Conservation (phyloP, 2,329 filamentous ascomycete species). For the Epichloe hybrida region DNA sequence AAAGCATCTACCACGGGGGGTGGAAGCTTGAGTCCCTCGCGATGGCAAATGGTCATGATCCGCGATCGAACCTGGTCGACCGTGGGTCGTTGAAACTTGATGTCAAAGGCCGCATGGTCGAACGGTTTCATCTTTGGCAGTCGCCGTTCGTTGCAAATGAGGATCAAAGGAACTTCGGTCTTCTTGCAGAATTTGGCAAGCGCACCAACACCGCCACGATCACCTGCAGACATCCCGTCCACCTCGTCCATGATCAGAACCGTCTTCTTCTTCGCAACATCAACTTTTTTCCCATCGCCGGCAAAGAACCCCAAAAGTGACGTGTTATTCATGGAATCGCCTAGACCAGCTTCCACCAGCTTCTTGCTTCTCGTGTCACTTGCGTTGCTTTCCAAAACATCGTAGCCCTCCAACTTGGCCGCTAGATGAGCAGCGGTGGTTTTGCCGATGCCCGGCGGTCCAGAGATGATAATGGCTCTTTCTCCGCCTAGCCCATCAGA, state of each 20-base stretch:
- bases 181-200: constrained; percentile 92
- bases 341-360: constrained; percentile 76
- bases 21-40: constrained; percentile 80
- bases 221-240: constrained; percentile 95
- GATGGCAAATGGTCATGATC: constrained; percentile 88
- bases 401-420: constrained; percentile 83
- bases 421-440: constrained; percentile 93
- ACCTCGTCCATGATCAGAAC: constrained; percentile 98
- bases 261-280: constrained; percentile 76
- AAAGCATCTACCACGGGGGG: constrained; percentile 75
- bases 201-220: constrained; percentile 88
- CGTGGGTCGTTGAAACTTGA: constrained; percentile 80
- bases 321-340: constrained; percentile 84
- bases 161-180: constrained; percentile 83
- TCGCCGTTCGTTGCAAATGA: constrained; percentile 93
- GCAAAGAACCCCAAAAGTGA: constrained; percentile 87
- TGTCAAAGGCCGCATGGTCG: constrained; percentile 69
- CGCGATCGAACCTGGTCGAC: constrained; percentile 82
- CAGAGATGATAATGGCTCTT: constrained; percentile 88
- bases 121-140: constrained; percentile 98
- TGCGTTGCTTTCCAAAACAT: constrained; percentile 88
- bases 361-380: constrained; percentile 95
- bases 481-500: constrained; percentile 72
- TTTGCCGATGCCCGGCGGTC: constrained; percentile 92
- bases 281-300: constrained; percentile 66